Base-by-base conservation (phyloP, 768 basidiomycete genomes). In the Auriscalpium orientale region DNA sequence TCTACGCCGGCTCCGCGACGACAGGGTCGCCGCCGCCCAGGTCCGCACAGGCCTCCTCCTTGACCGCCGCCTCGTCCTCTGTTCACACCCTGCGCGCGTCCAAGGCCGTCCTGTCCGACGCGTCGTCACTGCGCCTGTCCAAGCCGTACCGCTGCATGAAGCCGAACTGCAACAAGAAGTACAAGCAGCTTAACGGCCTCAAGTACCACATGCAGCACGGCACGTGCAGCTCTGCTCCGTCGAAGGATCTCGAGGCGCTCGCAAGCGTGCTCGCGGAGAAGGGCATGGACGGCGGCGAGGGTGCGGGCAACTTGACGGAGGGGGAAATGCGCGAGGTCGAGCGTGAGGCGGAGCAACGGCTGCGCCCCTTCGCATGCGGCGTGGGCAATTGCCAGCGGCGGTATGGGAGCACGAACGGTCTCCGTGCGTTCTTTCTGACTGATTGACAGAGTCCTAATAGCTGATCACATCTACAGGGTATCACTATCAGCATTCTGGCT, bases 331-430 rank as follows among this genome's bases (percentile, higher is more conserved):
- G 83, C 11, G 86, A 87, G 62, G 83, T 89, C 8, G 85, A 92
- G 67, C 78, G 83, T 49, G 92, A 95, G 71, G 92, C 91, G 0
- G 92, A 95, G 72, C 79, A 85, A 55, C 74, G 88, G 11, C 72
- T 90, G 52, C 74, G 90, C 40, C 94, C 94, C 3, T 98, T 89
- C 66, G 89, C 90, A 0, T 98, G 94, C 63, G 87, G 90, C 7
- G 88, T 95, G 6, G 89, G 89, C 18, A 87, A 90, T 61, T 91
- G 89, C 64, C 78, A 81, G 68, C 80, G 95, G 66, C 71, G 95
- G 66, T 98, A 98, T 75, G 93, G 98, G 80, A 98, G 98, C 68
- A 95, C 98, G 94, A 98, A 98, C 70, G 95, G 95, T 0, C 74
- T 98, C 59, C 73, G 90, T 73, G 56, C 56, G 71, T 71, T n/a